Evolutionary conservation across 73 alveolate species (phyloP).

Genomic region (Durusdinium trenchii): DNA sequence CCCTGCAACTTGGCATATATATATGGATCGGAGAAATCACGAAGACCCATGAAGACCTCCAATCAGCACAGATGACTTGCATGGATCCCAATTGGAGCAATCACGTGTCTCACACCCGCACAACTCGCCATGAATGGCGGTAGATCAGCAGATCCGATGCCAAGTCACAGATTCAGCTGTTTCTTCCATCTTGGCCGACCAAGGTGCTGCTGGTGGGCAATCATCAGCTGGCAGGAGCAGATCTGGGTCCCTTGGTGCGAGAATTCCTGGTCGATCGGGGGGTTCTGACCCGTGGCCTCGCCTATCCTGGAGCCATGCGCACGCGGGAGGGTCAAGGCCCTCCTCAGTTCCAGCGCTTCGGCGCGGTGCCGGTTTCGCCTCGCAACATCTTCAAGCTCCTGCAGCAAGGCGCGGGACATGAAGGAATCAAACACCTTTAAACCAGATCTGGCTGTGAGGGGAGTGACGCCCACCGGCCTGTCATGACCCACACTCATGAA

Average conservation of each 20-base stretch:
- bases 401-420: constrained; percentile 51
- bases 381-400: constrained; percentile 80
- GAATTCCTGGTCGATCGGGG: constrained; percentile 85
- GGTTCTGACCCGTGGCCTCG: constrained; percentile 79
- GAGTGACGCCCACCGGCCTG: background rate
- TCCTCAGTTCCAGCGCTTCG: constrained; percentile 73
- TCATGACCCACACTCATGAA: background rate
- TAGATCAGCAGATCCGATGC: too few relatives aligned
- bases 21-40: background rate
- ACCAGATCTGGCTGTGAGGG: background rate
- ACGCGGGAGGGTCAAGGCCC: constrained; percentile 41
- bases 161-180: too few relatives aligned
- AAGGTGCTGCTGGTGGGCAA: constrained; percentile 78
- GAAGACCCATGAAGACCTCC: background rate
- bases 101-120: background rate
- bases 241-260: constrained; percentile 84
- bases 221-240: constrained; percentile 43
- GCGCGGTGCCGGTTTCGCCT: constrained; percentile 89
- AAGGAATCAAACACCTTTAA: background rate
- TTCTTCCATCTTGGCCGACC: background rate
- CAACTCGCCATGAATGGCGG: too few relatives aligned
- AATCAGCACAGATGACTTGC: background rate
- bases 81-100: too few relatives aligned
- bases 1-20: constrained; percentile 26
- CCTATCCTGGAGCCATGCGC: constrained; percentile 93